Percentiles rank a stretch among this genome's conserved stretches.
Conservation (phyloP, 805 yeast species). For the Wickerhamiella vanderwaltii region DNA sequence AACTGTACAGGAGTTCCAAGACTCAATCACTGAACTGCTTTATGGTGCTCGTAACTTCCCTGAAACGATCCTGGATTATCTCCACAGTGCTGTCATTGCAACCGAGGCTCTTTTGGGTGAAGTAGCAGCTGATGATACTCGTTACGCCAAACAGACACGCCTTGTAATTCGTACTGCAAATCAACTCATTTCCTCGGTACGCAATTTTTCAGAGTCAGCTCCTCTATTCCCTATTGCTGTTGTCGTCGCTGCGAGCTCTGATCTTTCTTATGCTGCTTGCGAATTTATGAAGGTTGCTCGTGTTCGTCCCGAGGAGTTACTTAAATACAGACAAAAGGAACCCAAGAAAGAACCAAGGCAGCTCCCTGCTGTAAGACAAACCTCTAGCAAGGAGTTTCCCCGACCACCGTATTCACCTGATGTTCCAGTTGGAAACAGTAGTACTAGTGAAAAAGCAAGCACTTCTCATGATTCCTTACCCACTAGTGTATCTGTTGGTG, state of each 20-base stretch:
- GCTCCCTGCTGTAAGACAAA: background rate
- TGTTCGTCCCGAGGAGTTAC: slow-evolving; percentile 5
- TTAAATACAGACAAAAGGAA: background rate
- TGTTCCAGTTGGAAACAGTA: background rate
- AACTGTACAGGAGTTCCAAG: slow-evolving; percentile 24
- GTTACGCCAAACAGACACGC: slow-evolving; percentile 12
- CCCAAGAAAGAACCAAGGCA: background rate
- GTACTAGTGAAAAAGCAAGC: too few species aligned
- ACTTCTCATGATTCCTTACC: too few species aligned
- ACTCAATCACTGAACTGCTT: slow-evolving; percentile 27
- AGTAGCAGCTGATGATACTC: slow-evolving; percentile 15
- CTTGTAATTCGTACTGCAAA: slow-evolving; percentile 55
- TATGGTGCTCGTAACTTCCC: slow-evolving; percentile 23
- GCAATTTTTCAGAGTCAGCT: slow-evolving; percentile 56
- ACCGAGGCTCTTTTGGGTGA: slow-evolving; percentile 24
- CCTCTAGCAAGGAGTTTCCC: background rate
- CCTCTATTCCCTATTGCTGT: slow-evolving; percentile 57
- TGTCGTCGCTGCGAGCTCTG: slow-evolving; percentile 64
- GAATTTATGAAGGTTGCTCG: slow-evolving; percentile 23
- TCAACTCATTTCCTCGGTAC: slow-evolving; percentile 61
- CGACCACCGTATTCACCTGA: slow-evolving; percentile 2
- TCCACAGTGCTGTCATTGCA: slow-evolving; percentile 16
- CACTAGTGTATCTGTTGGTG: too few species aligned
- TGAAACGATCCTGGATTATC: slow-evolving; percentile 16
- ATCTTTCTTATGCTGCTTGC: slow-evolving; percentile 48